phyloP scores from a whole-genome alignment of 2,329 filamentous ascomycete species.

The Trichoderma sp. region DNA sequence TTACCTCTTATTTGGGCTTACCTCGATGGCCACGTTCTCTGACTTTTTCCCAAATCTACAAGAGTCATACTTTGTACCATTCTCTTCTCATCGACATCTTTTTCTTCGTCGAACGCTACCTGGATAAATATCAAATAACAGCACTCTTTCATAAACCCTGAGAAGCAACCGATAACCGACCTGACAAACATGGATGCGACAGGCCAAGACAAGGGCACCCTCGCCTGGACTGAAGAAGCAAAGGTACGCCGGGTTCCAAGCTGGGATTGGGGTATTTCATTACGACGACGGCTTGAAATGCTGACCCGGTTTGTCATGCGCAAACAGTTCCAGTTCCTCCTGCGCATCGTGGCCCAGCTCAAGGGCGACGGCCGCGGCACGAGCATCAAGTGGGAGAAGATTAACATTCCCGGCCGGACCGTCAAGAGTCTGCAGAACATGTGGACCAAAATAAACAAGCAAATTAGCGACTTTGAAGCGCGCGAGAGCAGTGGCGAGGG shows the following conservation, averaged over 20 bases:
- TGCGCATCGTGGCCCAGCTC: slow-evolving; percentile 42
- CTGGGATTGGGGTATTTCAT: too few relatives aligned
- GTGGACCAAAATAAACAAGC: slow-evolving; percentile 44
- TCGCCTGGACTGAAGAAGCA: slow-evolving; percentile 44
- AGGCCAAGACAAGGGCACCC: slow-evolving; percentile 32
- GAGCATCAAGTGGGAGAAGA: slow-evolving; percentile 41
- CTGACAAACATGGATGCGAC: slow-evolving; percentile 33
- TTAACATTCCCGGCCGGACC: slow-evolving; percentile 45
- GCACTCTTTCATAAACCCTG: too few relatives aligned
- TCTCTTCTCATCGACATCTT: too few relatives aligned
- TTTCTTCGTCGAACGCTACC: neutral
- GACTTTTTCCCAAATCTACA: neutral
- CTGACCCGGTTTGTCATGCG: neutral
- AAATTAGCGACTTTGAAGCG: slow-evolving; percentile 32
- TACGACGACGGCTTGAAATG: neutral
- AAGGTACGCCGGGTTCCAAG: slow-evolving; percentile 38
- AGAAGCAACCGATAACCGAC: neutral
- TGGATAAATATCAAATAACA: neutral
- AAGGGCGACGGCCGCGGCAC: slow-evolving; percentile 37
- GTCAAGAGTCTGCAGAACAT: slow-evolving; percentile 44
- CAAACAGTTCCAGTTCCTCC: slow-evolving; percentile 41
- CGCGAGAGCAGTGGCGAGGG: slow-evolving; percentile 4
- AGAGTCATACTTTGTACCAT: neutral
- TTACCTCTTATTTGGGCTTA: neutral
- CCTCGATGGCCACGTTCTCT: neutral